Percentiles rank a stretch among this genome's conserved stretches.
Evolutionary conservation across 2,329 filamentous ascomycete genomes (phyloP).

Genomic region (Epichloe aotearoae): DNA sequence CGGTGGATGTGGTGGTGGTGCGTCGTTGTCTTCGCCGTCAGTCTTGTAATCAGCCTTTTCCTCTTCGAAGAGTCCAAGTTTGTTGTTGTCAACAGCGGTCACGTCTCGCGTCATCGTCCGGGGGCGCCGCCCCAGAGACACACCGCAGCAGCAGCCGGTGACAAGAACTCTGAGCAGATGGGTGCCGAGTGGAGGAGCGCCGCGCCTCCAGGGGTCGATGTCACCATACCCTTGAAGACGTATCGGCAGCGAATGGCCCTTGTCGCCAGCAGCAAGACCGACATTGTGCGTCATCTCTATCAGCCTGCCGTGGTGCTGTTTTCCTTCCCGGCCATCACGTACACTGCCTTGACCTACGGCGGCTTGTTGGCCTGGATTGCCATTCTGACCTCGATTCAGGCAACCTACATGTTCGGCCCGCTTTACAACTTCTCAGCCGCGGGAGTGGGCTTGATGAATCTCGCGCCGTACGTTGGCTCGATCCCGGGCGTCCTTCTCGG

Average conservation of each 20-base stretch:
- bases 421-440: slow-evolving; percentile 16
- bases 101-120: too few relatives aligned
- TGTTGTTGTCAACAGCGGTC: too few relatives aligned
- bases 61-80: too few relatives aligned
- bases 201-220: neutral
- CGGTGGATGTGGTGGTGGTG: too few relatives aligned
- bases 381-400: slow-evolving; percentile 6
- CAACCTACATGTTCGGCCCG: slow-evolving; percentile 15
- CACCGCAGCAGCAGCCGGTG: too few relatives aligned
- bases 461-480: slow-evolving; percentile 23
- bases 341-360: slow-evolving; percentile 26
- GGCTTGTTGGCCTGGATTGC: slow-evolving; percentile 24
- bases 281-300: slow-evolving; percentile 4
- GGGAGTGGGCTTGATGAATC: slow-evolving; percentile 13
- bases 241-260: slow-evolving; percentile 12
- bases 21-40: too few relatives aligned
- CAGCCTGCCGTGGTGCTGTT: slow-evolving; percentile 8
- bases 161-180: too few relatives aligned
- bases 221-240: slow-evolving; percentile 6
- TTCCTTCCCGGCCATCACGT: slow-evolving; percentile 21
- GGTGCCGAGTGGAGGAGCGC: neutral
- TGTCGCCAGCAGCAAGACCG: slow-evolving; percentile 8
- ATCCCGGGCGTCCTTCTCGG: slow-evolving; percentile 23
- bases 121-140: too few relatives aligned
- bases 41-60: too few relatives aligned